phyloP scores from a whole-genome alignment of 441 rosid species.

The Gossypium lobatum region DNA sequence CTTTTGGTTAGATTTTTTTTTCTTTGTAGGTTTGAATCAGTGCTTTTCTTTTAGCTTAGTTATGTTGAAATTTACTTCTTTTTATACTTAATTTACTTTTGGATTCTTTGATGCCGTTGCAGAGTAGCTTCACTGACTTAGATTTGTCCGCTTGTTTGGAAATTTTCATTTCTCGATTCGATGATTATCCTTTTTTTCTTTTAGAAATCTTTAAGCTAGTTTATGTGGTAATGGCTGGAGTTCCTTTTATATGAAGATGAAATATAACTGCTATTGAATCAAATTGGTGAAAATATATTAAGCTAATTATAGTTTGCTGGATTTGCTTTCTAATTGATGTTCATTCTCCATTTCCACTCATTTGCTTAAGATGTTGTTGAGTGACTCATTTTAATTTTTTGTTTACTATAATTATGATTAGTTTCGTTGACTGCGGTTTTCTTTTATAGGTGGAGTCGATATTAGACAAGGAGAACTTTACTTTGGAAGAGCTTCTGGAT shows the following conservation, averaged over 20 bases:
- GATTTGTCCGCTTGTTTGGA: not conserved
- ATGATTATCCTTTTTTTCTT: not conserved
- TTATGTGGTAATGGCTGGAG: not conserved
- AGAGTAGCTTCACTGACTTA: constrained; percentile 6
- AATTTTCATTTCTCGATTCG: not conserved
- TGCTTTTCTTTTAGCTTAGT: not conserved
- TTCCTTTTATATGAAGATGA: not conserved
- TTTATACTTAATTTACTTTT: no score
- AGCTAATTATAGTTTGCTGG: constrained; percentile 4
- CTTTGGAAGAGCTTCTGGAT: constrained; percentile 92
- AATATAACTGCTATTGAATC: not conserved
- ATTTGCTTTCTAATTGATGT: not conserved
- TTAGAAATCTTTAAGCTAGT: not conserved
- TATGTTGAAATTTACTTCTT: not conserved
- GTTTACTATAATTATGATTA: not conserved
- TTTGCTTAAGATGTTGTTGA: not conserved
- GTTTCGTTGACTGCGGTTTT: not conserved
- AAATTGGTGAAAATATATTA: not conserved
- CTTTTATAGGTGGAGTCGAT: constrained; percentile 70
- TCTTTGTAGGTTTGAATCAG: not conserved
- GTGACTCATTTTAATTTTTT: not conserved
- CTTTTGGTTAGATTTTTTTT: not conserved
- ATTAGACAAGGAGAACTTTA: constrained; percentile 79
- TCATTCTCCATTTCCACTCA: not conserved
- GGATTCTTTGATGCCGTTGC: not conserved